phyloP scores from a whole-genome alignment of 2,329 filamentous ascomycete species.

The Pyricularia grisea region DNA sequence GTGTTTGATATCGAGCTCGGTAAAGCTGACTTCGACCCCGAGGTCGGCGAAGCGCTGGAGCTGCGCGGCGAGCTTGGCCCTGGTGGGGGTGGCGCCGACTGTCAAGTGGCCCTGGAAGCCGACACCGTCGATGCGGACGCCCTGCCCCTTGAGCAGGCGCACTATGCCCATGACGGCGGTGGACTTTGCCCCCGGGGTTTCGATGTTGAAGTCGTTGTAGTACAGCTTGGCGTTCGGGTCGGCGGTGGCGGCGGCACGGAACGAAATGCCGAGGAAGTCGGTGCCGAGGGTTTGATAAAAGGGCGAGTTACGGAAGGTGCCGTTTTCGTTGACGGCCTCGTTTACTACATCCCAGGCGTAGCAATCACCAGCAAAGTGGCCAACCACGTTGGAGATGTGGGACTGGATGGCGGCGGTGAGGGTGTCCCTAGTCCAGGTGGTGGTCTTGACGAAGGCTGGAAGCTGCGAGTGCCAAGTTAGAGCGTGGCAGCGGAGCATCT shows the following conservation, averaged over 20 bases:
- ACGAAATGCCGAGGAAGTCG: constrained; percentile 37
- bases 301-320: constrained; percentile 30
- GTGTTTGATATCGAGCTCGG: constrained; percentile 42
- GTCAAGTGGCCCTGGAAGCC: constrained; percentile 43
- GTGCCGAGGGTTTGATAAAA: constrained; percentile 36
- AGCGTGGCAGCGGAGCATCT: constrained; percentile 47
- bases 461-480: constrained; percentile 35
- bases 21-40: constrained; percentile 38
- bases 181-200: constrained; percentile 24
- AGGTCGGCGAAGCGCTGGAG: constrained; percentile 30
- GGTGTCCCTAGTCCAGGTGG: constrained; percentile 40
- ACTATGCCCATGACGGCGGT: constrained; percentile 22
- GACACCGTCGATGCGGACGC: constrained; percentile 39
- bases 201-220: constrained; percentile 45
- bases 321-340: constrained; percentile 40
- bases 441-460: constrained; percentile 28
- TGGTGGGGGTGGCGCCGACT: constrained; percentile 29
- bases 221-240: constrained; percentile 35
- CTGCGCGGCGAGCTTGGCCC: constrained; percentile 23
- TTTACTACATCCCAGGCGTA: constrained; percentile 46
- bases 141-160: constrained; percentile 17
- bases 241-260: constrained; percentile 31
- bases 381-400: constrained; percentile 37
- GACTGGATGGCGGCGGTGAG: constrained; percentile 40
- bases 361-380: constrained; percentile 35